Base-by-base conservation (phyloP, 1,139 yeast genomes). In the Sugiyamaella sp. region DNA sequence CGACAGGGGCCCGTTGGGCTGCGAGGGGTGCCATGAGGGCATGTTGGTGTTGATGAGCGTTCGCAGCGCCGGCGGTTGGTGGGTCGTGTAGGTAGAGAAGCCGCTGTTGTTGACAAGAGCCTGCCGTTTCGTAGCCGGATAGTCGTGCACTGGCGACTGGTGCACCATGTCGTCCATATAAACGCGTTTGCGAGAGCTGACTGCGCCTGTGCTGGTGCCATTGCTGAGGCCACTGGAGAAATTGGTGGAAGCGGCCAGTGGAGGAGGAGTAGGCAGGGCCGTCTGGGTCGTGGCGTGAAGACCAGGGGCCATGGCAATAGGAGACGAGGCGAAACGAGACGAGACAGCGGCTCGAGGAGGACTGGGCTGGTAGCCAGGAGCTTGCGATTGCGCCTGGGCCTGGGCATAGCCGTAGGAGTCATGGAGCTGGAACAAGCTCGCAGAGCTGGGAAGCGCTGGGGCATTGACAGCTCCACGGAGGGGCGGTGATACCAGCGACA, bases 401-500 rank as follows among this genome's bases (percentile, higher is more conserved):
- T 29, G 35, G n/a, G 8, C 14, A 12, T 29, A 29, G 35, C 35
- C 29, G 29, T 29, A 29, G 14, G 35, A 12, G 14, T 29, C 35
- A 24, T 20, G 38, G 35, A 41, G 24, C 14, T 24, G 46, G 46
- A 41, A 35, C 20, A 25, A 38, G 42, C 24, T 22, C 6, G 32
- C 25, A 2, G 47, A 29, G 6, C 32, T 12, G 3, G 47, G 47
- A 6, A 44, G 10, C 4, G 38, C 14, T 6, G 48, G 40, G 12
- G 32, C 22, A 16, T 44, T 44, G 16, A 38, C 25, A 4, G 19
- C n/a, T 6, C 50, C 45, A 1, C 39, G 37, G n/a, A 46, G 21
- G 17, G 50, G 50, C 12, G 50, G 50, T 24, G 50, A 46, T 17
- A 46, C 39, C 9, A 46, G 25, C 6, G 50, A 46, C 4, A 40